Percentiles rank a stretch among this genome's conserved stretches.
Evolutionary conservation across 2,329 filamentous ascomycete species (phyloP).

Genomic region (Epichloe amarillans): DNA sequence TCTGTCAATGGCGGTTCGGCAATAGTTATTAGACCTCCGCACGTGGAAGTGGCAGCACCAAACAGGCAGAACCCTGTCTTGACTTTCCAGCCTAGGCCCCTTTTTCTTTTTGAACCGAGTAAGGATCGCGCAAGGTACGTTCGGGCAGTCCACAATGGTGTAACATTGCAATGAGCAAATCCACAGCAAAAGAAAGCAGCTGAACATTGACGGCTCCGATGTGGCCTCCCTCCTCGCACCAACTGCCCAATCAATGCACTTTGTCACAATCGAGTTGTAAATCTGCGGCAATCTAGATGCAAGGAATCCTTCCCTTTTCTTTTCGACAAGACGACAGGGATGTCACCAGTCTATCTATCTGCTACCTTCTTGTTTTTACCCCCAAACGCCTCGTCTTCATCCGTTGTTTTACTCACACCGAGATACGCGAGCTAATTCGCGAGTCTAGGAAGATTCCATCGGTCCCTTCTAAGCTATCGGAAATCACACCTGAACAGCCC

Average conservation of each 20-base stretch:
- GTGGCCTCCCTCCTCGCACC: not conserved
- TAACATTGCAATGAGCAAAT: not conserved
- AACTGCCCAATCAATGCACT: not conserved
- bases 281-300: too few species aligned
- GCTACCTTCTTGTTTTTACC: too few species aligned
- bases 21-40: not conserved
- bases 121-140: not conserved
- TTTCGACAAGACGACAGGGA: too few species aligned
- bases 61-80: not conserved
- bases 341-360: too few species aligned
- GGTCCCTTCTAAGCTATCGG: too few species aligned
- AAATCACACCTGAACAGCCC: not conserved
- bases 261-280: too few species aligned
- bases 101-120: not conserved
- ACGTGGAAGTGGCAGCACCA: not conserved
- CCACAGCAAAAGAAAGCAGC: not conserved
- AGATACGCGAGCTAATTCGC: not conserved
- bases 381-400: too few species aligned
- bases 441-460: not conserved
- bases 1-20: not conserved
- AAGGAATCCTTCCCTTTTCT: too few species aligned
- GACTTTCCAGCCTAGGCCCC: not conserved
- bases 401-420: not conserved
- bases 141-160: not conserved
- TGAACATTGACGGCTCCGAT: not conserved